Evolutionary conservation across 345 rosid species (phyloP).

Genomic region (Salix koriyanagi): DNA sequence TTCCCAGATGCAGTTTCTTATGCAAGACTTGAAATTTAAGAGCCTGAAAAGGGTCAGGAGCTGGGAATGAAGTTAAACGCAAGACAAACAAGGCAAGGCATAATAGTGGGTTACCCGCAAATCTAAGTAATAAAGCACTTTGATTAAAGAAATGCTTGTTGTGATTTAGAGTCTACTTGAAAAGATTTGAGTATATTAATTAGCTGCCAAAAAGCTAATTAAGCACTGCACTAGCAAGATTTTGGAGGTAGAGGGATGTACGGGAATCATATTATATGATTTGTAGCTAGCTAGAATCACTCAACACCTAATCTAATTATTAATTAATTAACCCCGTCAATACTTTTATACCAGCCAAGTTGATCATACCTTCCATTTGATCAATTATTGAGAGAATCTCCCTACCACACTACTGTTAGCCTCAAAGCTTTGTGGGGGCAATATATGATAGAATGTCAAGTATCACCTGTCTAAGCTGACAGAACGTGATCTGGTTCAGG

Average conservation of each 20-base stretch:
- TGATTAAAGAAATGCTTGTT: constrained; percentile 13
- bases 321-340: not conserved
- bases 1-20: constrained; percentile 10
- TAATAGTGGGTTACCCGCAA: constrained; percentile 1
- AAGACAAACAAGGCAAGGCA: constrained; percentile 1
- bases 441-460: constrained; percentile 14
- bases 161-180: not conserved
- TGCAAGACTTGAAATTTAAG: constrained; percentile 14
- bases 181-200: not conserved
- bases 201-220: not conserved
- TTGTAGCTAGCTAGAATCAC: not conserved
- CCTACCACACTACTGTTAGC: not conserved
- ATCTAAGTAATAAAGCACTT: constrained; percentile 5
- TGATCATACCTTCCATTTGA: not conserved
- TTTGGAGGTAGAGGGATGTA: not conserved
- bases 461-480: constrained; percentile 27
- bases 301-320: not conserved
- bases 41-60: constrained; percentile 26
- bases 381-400: constrained; percentile 13
- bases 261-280: not conserved
- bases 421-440: constrained; percentile 24
- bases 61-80: not conserved
- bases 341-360: not conserved
- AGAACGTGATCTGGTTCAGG: constrained; percentile 32
- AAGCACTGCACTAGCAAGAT: not conserved